Base-by-base conservation (phyloP, 1,284 basidiomycete species). In the Sporisorium exsertum region DNA sequence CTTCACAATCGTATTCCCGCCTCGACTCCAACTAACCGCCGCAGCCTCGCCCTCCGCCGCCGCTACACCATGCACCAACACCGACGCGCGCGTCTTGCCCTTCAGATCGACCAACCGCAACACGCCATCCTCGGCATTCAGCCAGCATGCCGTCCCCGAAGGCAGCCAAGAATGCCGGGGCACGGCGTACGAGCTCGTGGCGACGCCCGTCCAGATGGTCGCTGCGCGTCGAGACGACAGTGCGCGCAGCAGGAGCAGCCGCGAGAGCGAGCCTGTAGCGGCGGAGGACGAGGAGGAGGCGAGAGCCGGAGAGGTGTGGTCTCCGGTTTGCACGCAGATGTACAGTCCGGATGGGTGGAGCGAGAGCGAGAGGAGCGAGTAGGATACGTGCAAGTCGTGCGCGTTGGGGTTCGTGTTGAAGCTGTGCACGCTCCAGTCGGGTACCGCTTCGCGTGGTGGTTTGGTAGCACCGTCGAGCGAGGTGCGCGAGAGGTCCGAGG, bases 1-100 rank as follows among this genome's bases (percentile, higher is more conserved):
- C 53, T 82, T 83, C 51, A 82, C 72, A 33, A 83, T 68, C 2
- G 81, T 81, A 64, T 83, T 83, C 6, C 78, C 82, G n/a, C 82
- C 81, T 33, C 78, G 50, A 12, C 45, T 63, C 81, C 81, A 83
- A 40, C 62, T 63, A 0, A 68, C 58, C 1, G 59, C 64, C 24
- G 56, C 52, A n/a, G n/a, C n/a, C 1, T 5, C 40, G 6, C 33
- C 57, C 3, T 50, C 47, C 10, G 47, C 46, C 13, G 33, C 33
- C 33, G 40, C 12, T 20, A 47, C 51, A 0, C 81, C 81, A 45
- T 83, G 81, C 10, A 64, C 58, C 16, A 59, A 53, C 26, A 82
- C 71, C 20, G 51, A 35, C 15, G 77, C 80, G 15, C 74, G 59
- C n/a, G 73, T 64, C 43, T 61, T 65, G 8, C 79, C 78, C 33